phyloP scores from a whole-genome alignment of 2,329 filamentous ascomycete species.

The Aureobasidium subglaciale region DNA sequence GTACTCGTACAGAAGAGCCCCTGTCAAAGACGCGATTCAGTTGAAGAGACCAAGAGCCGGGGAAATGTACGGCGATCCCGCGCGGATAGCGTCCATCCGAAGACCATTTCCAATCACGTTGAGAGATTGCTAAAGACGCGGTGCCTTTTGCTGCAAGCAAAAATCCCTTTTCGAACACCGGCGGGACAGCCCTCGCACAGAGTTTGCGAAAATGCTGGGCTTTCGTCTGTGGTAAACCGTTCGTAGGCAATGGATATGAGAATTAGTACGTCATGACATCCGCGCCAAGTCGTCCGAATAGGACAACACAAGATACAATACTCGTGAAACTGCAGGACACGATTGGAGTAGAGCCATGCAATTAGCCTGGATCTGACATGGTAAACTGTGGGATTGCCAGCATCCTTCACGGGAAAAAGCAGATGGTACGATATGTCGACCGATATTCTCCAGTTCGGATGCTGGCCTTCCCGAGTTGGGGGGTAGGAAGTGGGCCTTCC shows the following conservation, averaged over 20 bases:
- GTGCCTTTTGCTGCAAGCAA: background rate
- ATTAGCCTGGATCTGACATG: background rate
- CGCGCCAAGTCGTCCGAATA: background rate
- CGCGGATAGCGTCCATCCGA: background rate
- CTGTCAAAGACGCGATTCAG: background rate
- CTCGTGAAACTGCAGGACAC: background rate
- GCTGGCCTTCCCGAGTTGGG: background rate
- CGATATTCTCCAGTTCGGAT: background rate
- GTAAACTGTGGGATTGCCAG: background rate
- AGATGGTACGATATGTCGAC: background rate
- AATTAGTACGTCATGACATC: background rate
- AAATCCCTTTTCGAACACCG: constrained; percentile 1
- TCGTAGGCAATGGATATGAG: background rate
- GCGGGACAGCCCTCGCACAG: background rate
- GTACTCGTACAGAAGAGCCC: background rate
- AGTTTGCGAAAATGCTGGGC: background rate
- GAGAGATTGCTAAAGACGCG: constrained; percentile 1
- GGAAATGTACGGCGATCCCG: background rate
- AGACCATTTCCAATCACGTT: background rate
- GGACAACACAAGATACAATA: background rate
- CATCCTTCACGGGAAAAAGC: background rate
- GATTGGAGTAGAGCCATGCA: background rate
- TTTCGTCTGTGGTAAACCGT: background rate
- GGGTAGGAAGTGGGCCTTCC: background rate
- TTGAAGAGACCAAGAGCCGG: background rate